Conservation (phyloP, 495 filamentous ascomycete genomes). For the Aspergillus conjunctus region DNA sequence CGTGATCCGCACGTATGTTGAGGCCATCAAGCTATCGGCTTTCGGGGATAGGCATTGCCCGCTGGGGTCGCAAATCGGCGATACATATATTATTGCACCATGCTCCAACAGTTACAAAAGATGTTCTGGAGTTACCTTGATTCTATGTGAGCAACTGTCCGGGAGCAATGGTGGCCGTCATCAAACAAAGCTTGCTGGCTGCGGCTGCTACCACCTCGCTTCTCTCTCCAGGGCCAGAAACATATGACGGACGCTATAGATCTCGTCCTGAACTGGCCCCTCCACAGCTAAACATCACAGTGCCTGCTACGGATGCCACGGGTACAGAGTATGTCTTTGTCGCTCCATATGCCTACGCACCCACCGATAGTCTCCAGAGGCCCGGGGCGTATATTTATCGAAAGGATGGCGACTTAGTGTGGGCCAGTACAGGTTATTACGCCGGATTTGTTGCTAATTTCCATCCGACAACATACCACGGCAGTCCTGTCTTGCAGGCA, state of each 20-base stretch:
- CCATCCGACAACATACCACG: constrained; percentile 37
- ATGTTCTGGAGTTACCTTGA: too few species aligned
- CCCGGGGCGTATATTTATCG: constrained; percentile 52
- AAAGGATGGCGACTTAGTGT: constrained; percentile 53
- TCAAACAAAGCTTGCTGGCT: background rate
- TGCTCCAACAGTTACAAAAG: too few species aligned
- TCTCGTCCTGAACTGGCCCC: constrained; percentile 55
- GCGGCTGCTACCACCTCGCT: background rate
- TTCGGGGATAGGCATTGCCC: too few species aligned
- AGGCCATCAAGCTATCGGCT: too few species aligned
- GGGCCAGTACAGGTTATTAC: constrained; percentile 53
- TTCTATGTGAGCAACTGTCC: too few species aligned
- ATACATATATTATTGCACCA: too few species aligned
- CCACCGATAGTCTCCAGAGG: constrained; percentile 37
- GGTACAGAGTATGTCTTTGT: constrained; percentile 52
- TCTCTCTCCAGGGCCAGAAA: constrained; percentile 13
- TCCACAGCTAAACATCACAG: constrained; percentile 56
- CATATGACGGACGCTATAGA: constrained; percentile 49
- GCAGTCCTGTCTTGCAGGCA: constrained; percentile 47
- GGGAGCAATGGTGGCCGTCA: background rate
- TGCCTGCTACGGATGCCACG: constrained; percentile 44
- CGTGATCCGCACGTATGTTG: too few species aligned
- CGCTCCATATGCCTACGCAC: constrained; percentile 39
- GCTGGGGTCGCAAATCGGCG: too few species aligned
- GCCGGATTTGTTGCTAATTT: constrained; percentile 47